Percentiles rank a stretch among this genome's conserved stretches.
Evolutionary conservation across 306 rosid species (phyloP).

Genomic region (Castanea mollissima): DNA sequence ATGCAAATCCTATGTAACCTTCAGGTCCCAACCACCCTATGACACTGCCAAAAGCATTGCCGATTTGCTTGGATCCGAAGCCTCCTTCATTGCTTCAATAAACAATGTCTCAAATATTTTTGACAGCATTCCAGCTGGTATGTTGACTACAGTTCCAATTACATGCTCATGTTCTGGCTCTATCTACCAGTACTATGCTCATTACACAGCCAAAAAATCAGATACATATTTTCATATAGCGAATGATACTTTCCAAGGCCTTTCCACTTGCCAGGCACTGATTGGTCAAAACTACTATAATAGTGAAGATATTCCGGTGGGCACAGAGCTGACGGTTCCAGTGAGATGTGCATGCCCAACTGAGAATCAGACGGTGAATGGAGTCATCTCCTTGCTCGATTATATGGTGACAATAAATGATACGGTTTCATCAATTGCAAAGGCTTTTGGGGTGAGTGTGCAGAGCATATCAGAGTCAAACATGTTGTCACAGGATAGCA

Average conservation of each 20-base stretch:
- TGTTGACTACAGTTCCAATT: conserved; percentile 41
- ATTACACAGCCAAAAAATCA: conserved; percentile 13
- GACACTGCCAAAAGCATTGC: conserved; percentile 39
- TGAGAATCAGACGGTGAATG: conserved; percentile 29
- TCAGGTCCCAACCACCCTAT: conserved; percentile 36
- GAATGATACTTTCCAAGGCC: conserved; percentile 36
- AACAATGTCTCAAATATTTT: conserved; percentile 28
- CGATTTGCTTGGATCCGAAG: conserved; percentile 45
- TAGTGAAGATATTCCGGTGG: conserved; percentile 17
- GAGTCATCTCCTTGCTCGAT: conserved; percentile 37
- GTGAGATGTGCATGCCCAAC: conserved; percentile 52
- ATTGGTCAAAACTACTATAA: conserved; percentile 49
- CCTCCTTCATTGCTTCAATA: conserved; percentile 44
- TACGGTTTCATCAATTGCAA: conserved; percentile 29
- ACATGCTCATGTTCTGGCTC: conserved; percentile 49
- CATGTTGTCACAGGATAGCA: conserved; percentile 21
- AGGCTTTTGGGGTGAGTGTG: conserved; percentile 33
- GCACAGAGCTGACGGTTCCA: conserved; percentile 37
- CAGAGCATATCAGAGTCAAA: conserved; percentile 39
- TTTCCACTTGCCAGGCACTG: conserved; percentile 54
- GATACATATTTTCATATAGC: conserved; percentile 33
- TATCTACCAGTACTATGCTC: conserved; percentile 43
- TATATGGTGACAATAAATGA: conserved; percentile 30
- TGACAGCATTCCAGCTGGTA: conserved; percentile 30
- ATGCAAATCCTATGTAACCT: conserved; percentile 41